Percentiles rank a stretch among this genome's conserved stretches.
These are phyloP conservation scores for Clavispora fructus DNA, from an alignment of 805 yeast species.

Conservation along the genomic window DNA sequence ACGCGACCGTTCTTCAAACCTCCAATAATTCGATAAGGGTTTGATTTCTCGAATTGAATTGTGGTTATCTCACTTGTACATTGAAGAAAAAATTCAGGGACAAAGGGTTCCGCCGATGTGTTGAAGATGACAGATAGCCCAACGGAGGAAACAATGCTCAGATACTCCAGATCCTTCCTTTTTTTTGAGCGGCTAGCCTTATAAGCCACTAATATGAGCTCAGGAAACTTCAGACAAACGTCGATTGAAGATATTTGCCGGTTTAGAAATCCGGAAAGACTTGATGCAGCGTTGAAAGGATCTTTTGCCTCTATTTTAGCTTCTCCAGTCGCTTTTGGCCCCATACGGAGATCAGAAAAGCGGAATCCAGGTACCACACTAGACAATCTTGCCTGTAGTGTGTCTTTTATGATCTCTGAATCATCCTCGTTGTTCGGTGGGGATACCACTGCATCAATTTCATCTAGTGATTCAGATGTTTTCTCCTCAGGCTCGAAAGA, in stretches of 20 bases:
- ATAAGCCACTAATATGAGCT: conserved; percentile 12
- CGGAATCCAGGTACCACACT: conserved; percentile 1
- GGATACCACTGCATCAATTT: background rate
- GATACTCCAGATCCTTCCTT: background rate
- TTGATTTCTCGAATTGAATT: conserved; percentile 36
- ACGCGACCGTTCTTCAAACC: conserved; percentile 48
- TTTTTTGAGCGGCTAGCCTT: conserved; percentile 1
- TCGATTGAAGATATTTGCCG: conserved; percentile 10
- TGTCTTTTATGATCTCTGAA: background rate
- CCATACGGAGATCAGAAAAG: conserved; percentile 14
- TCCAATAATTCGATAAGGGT: conserved; percentile 39
- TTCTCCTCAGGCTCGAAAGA: background rate
- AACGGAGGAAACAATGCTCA: conserved; percentile 9
- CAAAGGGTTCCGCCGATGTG: conserved; percentile 6
- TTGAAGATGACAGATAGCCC: conserved; percentile 35
- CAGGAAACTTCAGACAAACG: conserved; percentile 7
- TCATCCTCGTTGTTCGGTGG: background rate
- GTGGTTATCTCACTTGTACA: conserved; percentile 35
- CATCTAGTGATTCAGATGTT: background rate
- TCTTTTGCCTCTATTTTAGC: conserved; percentile 2
- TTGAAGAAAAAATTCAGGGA: conserved; percentile 36
- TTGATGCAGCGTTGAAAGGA: conserved; percentile 7
- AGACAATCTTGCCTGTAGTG: background rate
- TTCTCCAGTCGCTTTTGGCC: conserved; percentile 1
- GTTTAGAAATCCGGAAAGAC: conserved; percentile 5